Percentiles rank a stretch among this genome's conserved stretches.
phyloP scores from a whole-genome alignment of 805 yeast genomes.

The Suhomyces pyralidae region DNA sequence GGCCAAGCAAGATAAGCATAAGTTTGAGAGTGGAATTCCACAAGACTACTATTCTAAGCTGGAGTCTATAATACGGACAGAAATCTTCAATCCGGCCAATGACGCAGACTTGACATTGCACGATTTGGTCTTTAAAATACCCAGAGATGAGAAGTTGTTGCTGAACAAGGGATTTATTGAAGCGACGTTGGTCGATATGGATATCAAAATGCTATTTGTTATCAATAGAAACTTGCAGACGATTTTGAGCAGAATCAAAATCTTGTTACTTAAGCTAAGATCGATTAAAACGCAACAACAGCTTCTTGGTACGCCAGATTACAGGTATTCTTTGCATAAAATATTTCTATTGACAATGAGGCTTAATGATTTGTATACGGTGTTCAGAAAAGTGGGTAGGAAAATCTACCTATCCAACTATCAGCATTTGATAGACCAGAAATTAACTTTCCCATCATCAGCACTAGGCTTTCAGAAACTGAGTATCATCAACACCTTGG shows the following conservation, averaged over 20 bases:
- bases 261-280: slow-evolving; percentile 15
- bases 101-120: slow-evolving; percentile 27
- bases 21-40: slow-evolving; percentile 6
- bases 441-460: slow-evolving; percentile 26
- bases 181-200: slow-evolving; percentile 37
- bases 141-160: slow-evolving; percentile 13
- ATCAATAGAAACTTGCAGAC: slow-evolving; percentile 24
- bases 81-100: slow-evolving; percentile 15
- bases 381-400: slow-evolving; percentile 47
- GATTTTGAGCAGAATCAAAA: slow-evolving; percentile 25
- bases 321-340: slow-evolving; percentile 45
- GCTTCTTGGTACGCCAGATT: slow-evolving; percentile 22
- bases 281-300: slow-evolving; percentile 13
- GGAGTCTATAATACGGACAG: slow-evolving; percentile 17
- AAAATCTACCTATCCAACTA: slow-evolving; percentile 45
- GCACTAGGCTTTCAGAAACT: slow-evolving; percentile 29
- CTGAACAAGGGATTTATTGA: slow-evolving; percentile 17
- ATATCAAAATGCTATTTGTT: slow-evolving; percentile 29
- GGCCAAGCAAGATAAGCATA: slow-evolving; percentile 23
- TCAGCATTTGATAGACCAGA: slow-evolving; percentile 41
- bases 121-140: slow-evolving; percentile 15
- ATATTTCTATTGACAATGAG: slow-evolving; percentile 44
- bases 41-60: slow-evolving; percentile 14
- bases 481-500: slow-evolving; percentile 25
- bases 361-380: slow-evolving; percentile 49